Conservation (phyloP, 495 filamentous ascomycete species). For the Xylaria acuta region DNA sequence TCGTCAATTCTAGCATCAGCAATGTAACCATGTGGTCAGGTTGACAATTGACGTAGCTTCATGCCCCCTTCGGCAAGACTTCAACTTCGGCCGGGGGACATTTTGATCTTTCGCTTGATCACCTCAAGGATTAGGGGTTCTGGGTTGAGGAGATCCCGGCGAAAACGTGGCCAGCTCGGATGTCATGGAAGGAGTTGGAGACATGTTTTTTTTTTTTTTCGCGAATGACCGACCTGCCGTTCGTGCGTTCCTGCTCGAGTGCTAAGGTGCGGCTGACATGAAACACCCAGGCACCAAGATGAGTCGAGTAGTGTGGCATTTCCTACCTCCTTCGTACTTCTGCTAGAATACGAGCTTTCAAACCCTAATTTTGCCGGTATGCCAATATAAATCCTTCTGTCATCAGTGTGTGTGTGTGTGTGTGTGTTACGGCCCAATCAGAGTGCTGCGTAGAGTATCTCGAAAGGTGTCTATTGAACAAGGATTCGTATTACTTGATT, state of each 20-base stretch:
- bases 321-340: neutral
- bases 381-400: conserved; percentile 3
- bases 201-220: neutral
- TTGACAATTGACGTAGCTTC: neutral
- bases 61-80: neutral
- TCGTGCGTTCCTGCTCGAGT: neutral
- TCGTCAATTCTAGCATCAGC: neutral
- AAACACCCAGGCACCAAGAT: neutral
- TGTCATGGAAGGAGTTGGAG: neutral
- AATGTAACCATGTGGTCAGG: neutral
- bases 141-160: neutral
- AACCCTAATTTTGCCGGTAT: neutral
- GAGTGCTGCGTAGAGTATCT: neutral
- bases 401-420: neutral
- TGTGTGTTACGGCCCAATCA: neutral
- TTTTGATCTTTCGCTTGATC: neutral
- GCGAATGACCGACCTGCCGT: neutral
- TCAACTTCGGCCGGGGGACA: neutral
- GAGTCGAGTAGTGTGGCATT: neutral
- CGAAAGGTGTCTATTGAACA: conserved; percentile 1
- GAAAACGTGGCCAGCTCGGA: neutral
- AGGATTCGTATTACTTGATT: neutral
- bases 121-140: neutral
- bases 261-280: conserved; percentile 2
- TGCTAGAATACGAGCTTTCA: neutral